A percentile compares a stretch with the other conserved stretches of the same genome.
phyloP scores from a whole-genome alignment of 1,139 yeast species.

The Yamadazyma jaroonii region DNA sequence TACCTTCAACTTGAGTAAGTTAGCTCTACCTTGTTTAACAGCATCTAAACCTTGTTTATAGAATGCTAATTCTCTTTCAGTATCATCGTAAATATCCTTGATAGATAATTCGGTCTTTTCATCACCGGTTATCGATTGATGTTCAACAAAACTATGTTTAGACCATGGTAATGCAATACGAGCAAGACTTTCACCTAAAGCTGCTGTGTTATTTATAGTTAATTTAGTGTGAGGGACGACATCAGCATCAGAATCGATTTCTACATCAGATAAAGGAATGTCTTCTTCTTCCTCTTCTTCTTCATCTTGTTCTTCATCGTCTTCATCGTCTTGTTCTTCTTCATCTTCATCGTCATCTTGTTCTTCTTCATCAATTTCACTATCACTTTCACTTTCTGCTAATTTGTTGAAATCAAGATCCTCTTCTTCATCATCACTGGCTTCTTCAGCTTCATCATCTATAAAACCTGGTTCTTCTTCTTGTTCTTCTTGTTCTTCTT shows the following conservation, averaged over 20 bases:
- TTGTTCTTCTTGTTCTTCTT: constrained; percentile 20
- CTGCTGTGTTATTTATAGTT: constrained; percentile 72
- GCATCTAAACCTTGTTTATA: constrained; percentile 93
- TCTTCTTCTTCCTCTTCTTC: constrained; percentile 55
- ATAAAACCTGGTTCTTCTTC: constrained; percentile 23
- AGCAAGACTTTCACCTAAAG: constrained; percentile 64
- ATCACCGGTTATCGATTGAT: constrained; percentile 66
- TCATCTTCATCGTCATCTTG: constrained; percentile 42
- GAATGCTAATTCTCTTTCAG: constrained; percentile 68
- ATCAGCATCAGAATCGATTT: constrained; percentile 82
- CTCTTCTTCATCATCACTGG: constrained; percentile 27
- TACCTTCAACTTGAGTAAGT: constrained; percentile 63
- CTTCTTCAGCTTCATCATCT: constrained; percentile 28
- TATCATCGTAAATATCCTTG: constrained; percentile 91
- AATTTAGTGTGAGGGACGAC: constrained; percentile 86
- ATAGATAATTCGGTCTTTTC: constrained; percentile 61
- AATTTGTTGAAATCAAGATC: constrained; percentile 53
- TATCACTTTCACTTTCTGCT: constrained; percentile 52
- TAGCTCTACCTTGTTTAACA: constrained; percentile 67
- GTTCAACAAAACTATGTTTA: constrained; percentile 74
- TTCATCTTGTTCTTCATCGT: constrained; percentile 43
- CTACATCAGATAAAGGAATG: constrained; percentile 74
- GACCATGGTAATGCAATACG: constrained; percentile 72
- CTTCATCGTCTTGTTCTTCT: constrained; percentile 44
- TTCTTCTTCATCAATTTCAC: constrained; percentile 39